phyloP scores from a whole-genome alignment of 306 rosid species.

The Rosa lucieae region DNA sequence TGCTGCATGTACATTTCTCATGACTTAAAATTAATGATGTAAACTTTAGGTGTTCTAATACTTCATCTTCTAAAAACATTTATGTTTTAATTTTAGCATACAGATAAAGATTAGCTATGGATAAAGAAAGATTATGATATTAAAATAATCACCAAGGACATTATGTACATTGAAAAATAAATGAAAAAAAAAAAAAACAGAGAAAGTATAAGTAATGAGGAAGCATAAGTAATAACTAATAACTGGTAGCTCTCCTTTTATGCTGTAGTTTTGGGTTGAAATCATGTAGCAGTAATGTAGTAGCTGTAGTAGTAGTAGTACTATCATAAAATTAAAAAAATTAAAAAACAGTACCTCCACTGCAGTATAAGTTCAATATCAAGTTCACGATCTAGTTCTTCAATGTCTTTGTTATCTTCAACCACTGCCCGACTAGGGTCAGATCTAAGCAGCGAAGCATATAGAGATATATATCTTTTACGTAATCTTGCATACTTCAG shows the following conservation, averaged over 20 bases:
- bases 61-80: not conserved
- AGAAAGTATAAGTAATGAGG: not conserved
- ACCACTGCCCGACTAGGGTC: constrained; percentile 70
- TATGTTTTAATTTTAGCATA: not conserved
- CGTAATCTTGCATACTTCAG: constrained; percentile 77
- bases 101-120: not conserved
- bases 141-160: not conserved
- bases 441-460: constrained; percentile 84
- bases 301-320: not conserved
- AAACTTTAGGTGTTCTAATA: not conserved
- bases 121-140: not conserved
- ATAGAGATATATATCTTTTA: constrained; percentile 77
- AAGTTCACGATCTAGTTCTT: constrained; percentile 81
- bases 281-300: not conserved
- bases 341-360: constrained; percentile 69
- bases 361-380: constrained; percentile 89
- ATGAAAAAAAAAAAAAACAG: not conserved
- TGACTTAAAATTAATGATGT: not conserved
- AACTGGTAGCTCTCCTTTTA: not conserved
- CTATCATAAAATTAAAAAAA: not conserved
- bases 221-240: not conserved
- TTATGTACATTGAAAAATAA: not conserved
- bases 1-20: not conserved
- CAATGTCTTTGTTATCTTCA: constrained; percentile 70
- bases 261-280: not conserved